Evolutionary conservation across 441 rosid genomes (phyloP), one percentile per base, ranked within the genome.

Genomic region (Metrosideros polymorpha): DNA sequence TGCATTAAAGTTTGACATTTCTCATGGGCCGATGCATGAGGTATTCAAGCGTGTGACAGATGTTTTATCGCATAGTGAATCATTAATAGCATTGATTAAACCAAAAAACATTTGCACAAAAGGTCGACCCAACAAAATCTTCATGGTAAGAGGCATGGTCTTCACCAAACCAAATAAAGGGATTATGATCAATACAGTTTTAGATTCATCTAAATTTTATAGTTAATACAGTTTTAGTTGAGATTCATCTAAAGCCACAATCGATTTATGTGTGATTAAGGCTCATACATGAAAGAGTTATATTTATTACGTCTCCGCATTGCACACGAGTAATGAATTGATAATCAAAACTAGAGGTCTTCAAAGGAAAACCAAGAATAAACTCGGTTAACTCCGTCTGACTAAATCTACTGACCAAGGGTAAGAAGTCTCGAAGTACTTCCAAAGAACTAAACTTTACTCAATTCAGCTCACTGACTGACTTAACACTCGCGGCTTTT

Each of bases 251-350:
- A 32, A 63, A 9, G 19, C 18, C 2, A 32, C 4, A 7, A 32
- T 13, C 32, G 22, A 32, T 32, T 2, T 32, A 63, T 4, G 45
- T 9, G 45, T 0, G 45, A 63, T 35, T 63, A 63, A 63, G 77
- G 77, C 45, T 32, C 77, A 63, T 18, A 32, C 25, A 63, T 0
- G 39, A 63, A 63, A 18, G 43, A 19, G 27, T 9, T 0, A 35
- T 19, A 66, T 66, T 35, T 12, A 35, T 0, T 19, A 0, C 45
- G 27, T 66, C 2, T 66, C 9, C 77, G 22, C 9, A 9, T 66
- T 1, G 0, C 45, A 42, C 77, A 66, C 0, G 15, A 0, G 10
- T 3, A 35, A 5, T 19, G 27, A 35, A 5, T 0, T 12, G 0
- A 66, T 9, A 19, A 9, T 66, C 17, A 19, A 66, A 35, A 35